Evolutionary conservation across 2,329 filamentous ascomycete genomes (phyloP), one percentile per base, ranked within the genome.

Genomic region (Celoporthe dispersa): DNA sequence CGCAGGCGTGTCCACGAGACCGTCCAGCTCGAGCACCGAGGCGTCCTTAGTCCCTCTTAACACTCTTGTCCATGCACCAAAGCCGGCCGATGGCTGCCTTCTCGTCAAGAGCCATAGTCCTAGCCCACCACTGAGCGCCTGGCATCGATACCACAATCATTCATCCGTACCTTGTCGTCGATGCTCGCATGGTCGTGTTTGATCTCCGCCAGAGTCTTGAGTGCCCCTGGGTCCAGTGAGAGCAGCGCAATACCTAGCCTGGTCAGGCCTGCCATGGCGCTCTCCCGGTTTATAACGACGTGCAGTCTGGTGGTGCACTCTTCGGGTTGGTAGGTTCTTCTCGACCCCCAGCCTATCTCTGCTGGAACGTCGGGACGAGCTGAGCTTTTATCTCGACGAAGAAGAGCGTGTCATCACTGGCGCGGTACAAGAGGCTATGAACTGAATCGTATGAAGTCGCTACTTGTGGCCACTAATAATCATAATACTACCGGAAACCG

Each of bases 381-480:
- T 70, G 71, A 28, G 74, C 74, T 64, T 74, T 74, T 63, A 76
- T 77, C 68, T 76, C 75, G 67, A 73, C 73, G 66, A 75, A 76
- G 70, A 76, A 76, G 66, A 76, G 75, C 1, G 66, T 73, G 60
- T 75, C 70, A 41, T 76, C 73, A 19, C 70, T 71, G 14, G 68
- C 69, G n/a, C 75, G 73, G 62, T 77, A 76, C 11, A 76, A 48
- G 16, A 75, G 75, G 51, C 73, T 76, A 28, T 53, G 51, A 55
- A 55, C 12, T 14, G 7, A 51, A 51, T 51, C 0, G 11, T 14
- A 55, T 48, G 22, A 14, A 48, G 16, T 48, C 41, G 51, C 51
- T 55, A 28, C 12, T 14, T 16, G 16, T 16, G 19, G 3, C 8
- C 25, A 28, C 1, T 0, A 12, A 55, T n/a, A 12, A 55, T 5